Base-by-base conservation (phyloP, 176 grass and related monocot genomes). In the Coix lacrymajobi region DNA sequence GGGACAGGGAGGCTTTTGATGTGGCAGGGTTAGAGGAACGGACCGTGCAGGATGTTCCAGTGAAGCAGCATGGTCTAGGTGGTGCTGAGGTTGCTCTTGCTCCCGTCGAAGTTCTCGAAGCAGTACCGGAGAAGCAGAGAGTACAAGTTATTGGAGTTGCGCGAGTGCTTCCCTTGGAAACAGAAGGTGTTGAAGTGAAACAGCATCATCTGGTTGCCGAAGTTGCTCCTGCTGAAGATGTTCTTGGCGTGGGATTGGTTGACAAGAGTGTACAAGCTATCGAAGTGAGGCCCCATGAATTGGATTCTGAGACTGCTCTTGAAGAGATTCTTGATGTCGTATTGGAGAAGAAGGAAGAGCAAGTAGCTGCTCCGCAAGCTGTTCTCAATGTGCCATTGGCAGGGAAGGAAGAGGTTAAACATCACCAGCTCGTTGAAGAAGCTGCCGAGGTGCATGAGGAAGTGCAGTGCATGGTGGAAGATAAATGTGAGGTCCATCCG, bases 401-500 rank as follows among this genome's bases (percentile, higher is more conserved):
- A 79, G 76, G 61, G 36, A 63, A 38, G 13, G 37, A 87, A 19
- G 58, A 71, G 6, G 63, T 72, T 38, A 51, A 79, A 65, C 22
- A 22, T 71, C 32, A 69, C 51, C 51, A 75, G 8, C 26, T 28
- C 0, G 4, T 34, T 5, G 76, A 76, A 76, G 37, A 82, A 77
- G 81, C 48, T 85, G 48, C 40, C 1, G 8, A 45, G 63, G 45
- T 33, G 17, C 29, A 38, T 46, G 54, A 72, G 64, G 58, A 79
- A 82, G 72, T 79, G 25, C 66, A 80, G 68, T 66, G 11, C 20
- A 71, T 69, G 65, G 70, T 58, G 51, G 72, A 92, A 75, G 71
- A 58, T 82, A 54, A 70, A 79, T 75, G 81, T 29, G 79, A 81
- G 54, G 30, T 14, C 9, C 7, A 4, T 14, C 15, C 76, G 3